A percentile compares a stretch with the other conserved stretches of the same genome.
Conservation (phyloP, 768 basidiomycete genomes). For the Tylopilus cervinicoccineus region DNA sequence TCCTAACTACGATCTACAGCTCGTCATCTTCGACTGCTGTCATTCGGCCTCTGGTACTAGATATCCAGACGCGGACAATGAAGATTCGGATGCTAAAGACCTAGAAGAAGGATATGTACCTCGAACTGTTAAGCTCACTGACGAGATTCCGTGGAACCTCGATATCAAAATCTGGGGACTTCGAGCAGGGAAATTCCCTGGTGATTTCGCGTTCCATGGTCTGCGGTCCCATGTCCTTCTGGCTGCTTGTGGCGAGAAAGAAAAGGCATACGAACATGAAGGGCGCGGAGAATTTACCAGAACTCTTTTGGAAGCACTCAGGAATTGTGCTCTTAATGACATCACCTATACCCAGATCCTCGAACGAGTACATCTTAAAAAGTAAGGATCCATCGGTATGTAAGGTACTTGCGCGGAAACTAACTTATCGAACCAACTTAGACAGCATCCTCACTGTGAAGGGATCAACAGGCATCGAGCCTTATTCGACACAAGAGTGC, state of each 20-base stretch:
- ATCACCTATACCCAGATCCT: slow-evolving; percentile 27
- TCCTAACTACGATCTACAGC: slow-evolving; percentile 24
- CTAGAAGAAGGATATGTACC: background rate
- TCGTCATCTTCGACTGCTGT: slow-evolving; percentile 46
- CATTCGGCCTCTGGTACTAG: slow-evolving; percentile 39
- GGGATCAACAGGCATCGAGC: slow-evolving; percentile 14
- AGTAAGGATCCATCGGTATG: background rate
- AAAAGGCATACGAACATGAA: slow-evolving; percentile 27
- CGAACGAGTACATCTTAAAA: slow-evolving; percentile 9
- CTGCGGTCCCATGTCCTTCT: slow-evolving; percentile 39
- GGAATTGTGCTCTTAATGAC: background rate
- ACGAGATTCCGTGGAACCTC: slow-evolving; percentile 5
- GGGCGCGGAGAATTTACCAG: slow-evolving; percentile 26
- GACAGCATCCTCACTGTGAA: slow-evolving; percentile 31
- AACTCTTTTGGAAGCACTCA: slow-evolving; percentile 18
- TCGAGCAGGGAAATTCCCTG: slow-evolving; percentile 12
- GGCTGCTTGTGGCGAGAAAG: slow-evolving; percentile 38
- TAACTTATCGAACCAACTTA: background rate
- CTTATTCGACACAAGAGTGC: slow-evolving; percentile 20
- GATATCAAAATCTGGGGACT: slow-evolving; percentile 27
- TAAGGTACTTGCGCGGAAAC: too few relatives aligned
- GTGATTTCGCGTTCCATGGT: slow-evolving; percentile 27
- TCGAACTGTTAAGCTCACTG: slow-evolving; percentile 4
- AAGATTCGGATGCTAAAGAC: slow-evolving; percentile 33
- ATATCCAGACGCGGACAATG: too few relatives aligned